Evolutionary conservation across 768 basidiomycete genomes (phyloP).

Genomic region (Kwoniella mangroviensis): DNA sequence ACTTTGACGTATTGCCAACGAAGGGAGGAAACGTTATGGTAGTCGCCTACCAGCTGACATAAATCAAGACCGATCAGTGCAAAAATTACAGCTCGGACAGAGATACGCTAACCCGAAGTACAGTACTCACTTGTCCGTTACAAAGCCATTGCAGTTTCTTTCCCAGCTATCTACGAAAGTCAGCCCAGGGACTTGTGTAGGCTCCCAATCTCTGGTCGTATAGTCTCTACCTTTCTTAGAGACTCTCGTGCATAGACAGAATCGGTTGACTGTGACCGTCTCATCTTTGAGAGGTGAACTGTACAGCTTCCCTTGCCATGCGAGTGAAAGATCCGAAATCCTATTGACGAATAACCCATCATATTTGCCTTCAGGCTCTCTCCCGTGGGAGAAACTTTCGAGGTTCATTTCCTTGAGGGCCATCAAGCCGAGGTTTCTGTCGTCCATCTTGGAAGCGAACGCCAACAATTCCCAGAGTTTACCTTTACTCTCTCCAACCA

Average conservation of each 20-base stretch:
- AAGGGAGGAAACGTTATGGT: no score
- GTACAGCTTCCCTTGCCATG: neutral
- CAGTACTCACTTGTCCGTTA: neutral
- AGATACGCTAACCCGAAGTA: no score
- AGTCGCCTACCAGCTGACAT: neutral
- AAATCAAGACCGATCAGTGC: neutral
- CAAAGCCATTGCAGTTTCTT: neutral
- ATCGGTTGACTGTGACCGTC: neutral
- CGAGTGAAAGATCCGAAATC: neutral
- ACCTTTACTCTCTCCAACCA: neutral
- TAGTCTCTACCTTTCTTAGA: neutral
- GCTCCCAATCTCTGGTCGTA: neutral
- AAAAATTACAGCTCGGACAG: no score
- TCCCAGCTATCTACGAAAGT: neutral
- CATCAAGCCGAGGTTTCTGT: neutral
- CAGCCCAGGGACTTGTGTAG: neutral
- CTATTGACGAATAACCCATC: neutral
- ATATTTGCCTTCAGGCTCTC: neutral
- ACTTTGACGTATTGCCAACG: no score
- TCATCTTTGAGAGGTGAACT: neutral
- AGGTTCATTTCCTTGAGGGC: neutral
- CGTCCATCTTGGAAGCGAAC: neutral
- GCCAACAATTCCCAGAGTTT: neutral
- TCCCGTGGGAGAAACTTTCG: neutral
- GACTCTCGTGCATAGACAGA: no score